A percentile compares a stretch with the other conserved stretches of the same genome.
Evolutionary conservation across 1,139 yeast genomes (phyloP).

Genomic region (Magnusiomyces fungicola): DNA sequence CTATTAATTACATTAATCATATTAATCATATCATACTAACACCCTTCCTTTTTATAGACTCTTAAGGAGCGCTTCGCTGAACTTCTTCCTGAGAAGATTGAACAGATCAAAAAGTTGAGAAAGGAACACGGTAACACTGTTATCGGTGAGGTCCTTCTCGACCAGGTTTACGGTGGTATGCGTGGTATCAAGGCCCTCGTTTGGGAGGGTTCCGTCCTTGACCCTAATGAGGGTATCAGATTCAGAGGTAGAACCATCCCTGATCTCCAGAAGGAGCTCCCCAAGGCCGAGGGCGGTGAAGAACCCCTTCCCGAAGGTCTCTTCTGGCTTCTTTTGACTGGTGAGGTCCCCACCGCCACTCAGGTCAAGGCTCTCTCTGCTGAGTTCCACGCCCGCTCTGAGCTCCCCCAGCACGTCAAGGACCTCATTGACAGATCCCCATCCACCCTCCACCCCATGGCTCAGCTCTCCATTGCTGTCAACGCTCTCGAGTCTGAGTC

Average conservation of each 20-base stretch:
- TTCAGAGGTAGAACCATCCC: conserved; percentile 98
- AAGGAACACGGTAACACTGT: conserved; percentile 81
- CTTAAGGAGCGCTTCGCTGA: conserved; percentile 91
- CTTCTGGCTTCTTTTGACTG: conserved; percentile 57
- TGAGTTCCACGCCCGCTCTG: conserved; percentile 52
- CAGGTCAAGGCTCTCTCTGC: conserved; percentile 48
- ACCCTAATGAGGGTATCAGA: conserved; percentile 96
- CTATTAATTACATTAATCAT: not conserved
- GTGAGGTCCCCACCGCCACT: conserved; percentile 51
- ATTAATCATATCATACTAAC: not conserved
- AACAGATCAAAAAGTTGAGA: conserved; percentile 83
- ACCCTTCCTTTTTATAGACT: conserved; percentile 37
- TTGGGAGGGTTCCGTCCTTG: conserved; percentile 99
- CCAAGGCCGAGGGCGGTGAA: conserved; percentile 82
- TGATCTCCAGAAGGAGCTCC: conserved; percentile 85
- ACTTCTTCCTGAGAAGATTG: conserved; percentile 84
- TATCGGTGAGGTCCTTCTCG: conserved; percentile 88
- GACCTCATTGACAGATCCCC: conserved; percentile 51
- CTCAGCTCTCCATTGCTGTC: conserved; percentile 61
- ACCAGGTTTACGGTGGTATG: conserved; percentile 99
- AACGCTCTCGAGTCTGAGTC: conserved; percentile 60
- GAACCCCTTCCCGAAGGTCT: conserved; percentile 58
- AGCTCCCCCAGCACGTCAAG: conserved; percentile 48
- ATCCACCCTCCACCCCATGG: conserved; percentile 57
- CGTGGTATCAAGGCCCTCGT: conserved; percentile 96